phyloP scores from a whole-genome alignment of 2,329 filamentous ascomycete species.

The Curvularia lunata region DNA sequence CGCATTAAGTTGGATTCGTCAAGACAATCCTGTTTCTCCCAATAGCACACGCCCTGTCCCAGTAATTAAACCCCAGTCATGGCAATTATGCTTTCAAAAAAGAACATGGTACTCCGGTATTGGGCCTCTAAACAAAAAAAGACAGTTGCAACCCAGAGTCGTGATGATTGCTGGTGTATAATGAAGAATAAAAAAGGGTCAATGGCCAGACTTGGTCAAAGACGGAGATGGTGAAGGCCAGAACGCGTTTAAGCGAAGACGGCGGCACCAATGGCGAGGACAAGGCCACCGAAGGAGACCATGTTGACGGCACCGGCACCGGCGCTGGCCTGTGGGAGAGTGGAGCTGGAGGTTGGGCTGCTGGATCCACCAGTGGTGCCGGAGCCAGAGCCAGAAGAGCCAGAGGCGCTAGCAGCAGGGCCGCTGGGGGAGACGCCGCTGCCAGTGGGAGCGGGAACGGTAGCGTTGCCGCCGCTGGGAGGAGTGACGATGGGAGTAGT shows the following conservation, averaged over 20 bases:
- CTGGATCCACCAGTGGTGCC: constrained; percentile 5
- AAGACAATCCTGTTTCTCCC: constrained; percentile 2
- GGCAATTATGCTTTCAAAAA: constrained; percentile 11
- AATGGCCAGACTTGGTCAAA: background rate
- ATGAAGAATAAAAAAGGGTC: constrained; percentile 11
- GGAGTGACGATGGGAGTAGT: constrained; percentile 19
- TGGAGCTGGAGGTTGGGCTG: constrained; percentile 17
- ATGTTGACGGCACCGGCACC: constrained; percentile 38
- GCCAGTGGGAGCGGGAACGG: constrained; percentile 8
- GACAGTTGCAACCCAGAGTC: constrained; percentile 10
- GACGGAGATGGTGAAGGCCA: background rate
- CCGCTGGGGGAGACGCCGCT: constrained; percentile 10
- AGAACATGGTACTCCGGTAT: constrained; percentile 13
- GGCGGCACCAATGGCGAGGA: constrained; percentile 36
- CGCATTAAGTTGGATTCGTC: constrained; percentile 8
- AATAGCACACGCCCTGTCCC: constrained; percentile 4
- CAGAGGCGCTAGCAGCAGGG: constrained; percentile 3
- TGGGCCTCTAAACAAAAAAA: constrained; percentile 12
- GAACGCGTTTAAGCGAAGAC: constrained; percentile 36
- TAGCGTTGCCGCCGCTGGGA: constrained; percentile 21
- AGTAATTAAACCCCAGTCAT: constrained; percentile 12
- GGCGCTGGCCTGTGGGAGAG: constrained; percentile 20
- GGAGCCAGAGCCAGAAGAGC: background rate
- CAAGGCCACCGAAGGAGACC: constrained; percentile 39
- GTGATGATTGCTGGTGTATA: constrained; percentile 11